Percentiles rank a stretch among this genome's conserved stretches.
Conservation (phyloP, 2,329 filamentous ascomycete genomes). For the Cephalotrichum gorgonifer region DNA sequence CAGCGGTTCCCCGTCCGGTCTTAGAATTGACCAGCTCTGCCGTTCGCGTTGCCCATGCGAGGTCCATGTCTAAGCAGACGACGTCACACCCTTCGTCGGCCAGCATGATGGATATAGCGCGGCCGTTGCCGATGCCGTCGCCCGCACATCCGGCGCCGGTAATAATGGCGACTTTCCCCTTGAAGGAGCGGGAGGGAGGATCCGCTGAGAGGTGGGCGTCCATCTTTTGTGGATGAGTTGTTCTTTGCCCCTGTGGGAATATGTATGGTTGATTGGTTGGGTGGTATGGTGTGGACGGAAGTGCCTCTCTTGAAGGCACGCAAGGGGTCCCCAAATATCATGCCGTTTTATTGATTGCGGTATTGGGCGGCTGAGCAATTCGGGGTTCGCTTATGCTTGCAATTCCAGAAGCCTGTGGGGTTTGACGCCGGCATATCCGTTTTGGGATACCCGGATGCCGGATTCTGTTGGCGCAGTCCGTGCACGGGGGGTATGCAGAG, state of each 20-base stretch:
- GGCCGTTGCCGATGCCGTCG: slow-evolving; percentile 50
- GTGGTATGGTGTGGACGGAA: too few relatives aligned
- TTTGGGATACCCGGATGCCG: neutral
- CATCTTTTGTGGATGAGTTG: neutral
- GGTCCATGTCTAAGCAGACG: slow-evolving; percentile 45
- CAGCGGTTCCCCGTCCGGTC: slow-evolving; percentile 22
- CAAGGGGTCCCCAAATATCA: too few relatives aligned
- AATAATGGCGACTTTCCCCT: slow-evolving; percentile 38
- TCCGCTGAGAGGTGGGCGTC: neutral
- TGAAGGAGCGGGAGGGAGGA: slow-evolving; percentile 15
- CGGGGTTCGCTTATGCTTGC: too few relatives aligned
- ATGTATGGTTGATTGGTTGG: too few relatives aligned
- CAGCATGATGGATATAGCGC: slow-evolving; percentile 46
- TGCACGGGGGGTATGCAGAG: too few relatives aligned
- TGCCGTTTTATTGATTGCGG: too few relatives aligned
- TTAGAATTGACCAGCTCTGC: slow-evolving; percentile 37
- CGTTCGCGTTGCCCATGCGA: slow-evolving; percentile 39
- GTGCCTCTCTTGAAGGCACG: too few relatives aligned
- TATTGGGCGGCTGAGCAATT: too few relatives aligned
- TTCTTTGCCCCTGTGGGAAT: neutral
- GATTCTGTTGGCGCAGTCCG: neutral
- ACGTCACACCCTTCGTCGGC: slow-evolving; percentile 48
- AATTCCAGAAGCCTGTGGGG: neutral
- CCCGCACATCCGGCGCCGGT: slow-evolving; percentile 47
- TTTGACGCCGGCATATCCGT: neutral